Conservation (phyloP, 2,329 filamentous ascomycete genomes). For the Colletotrichum phormii region DNA sequence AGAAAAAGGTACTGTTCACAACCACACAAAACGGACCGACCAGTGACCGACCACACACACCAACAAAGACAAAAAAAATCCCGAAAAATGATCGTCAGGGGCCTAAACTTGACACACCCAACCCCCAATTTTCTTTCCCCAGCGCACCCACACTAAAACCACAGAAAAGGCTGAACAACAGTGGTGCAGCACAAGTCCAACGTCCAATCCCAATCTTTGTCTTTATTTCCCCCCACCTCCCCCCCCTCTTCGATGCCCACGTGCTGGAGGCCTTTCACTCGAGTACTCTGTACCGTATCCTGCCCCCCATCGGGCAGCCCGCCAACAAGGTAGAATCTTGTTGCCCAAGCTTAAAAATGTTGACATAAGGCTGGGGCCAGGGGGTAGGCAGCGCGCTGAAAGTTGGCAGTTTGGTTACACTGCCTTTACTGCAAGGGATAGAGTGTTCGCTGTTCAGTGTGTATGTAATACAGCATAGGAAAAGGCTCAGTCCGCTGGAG, state of each 20-base stretch:
- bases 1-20: not conserved
- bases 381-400: not conserved
- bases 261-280: constrained; percentile 7
- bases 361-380: not conserved
- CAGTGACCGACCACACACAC: not conserved
- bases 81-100: constrained; percentile 30
- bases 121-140: constrained; percentile 21
- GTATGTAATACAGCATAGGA: not conserved
- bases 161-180: not conserved
- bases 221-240: not conserved
- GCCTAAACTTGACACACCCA: constrained; percentile 28
- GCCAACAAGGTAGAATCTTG: not conserved
- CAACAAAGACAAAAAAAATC: not conserved
- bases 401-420: not conserved
- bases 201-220: not conserved
- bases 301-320: not conserved
- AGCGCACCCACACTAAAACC: constrained; percentile 22
- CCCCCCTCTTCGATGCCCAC: not conserved
- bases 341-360: constrained; percentile 2
- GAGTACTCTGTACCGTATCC: too few species aligned
- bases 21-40: not conserved
- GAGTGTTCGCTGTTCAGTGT: too few species aligned
- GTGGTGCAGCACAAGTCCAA: not conserved
- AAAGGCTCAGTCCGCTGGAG: constrained; percentile 2
- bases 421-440: not conserved